These are phyloP conservation scores for Lanmaoa pseudosensibilis DNA, from an alignment of 768 basidiomycete species.

Conservation along the genomic window DNA sequence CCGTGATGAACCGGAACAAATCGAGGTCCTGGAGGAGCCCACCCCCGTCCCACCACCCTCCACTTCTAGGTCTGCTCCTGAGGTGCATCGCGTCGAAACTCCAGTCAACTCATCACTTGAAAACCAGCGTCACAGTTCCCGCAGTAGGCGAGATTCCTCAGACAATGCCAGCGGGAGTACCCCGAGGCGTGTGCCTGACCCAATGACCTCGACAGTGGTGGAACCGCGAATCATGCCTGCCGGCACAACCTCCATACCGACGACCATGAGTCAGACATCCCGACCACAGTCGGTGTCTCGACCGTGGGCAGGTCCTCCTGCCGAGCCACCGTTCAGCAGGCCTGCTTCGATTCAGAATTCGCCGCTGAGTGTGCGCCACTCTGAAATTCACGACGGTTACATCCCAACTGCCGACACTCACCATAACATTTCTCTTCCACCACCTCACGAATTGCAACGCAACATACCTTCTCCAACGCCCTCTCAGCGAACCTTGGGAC, in stretches of 20 bases:
- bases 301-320: conserved; percentile 18
- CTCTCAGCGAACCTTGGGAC: conserved; percentile 25
- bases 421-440: conserved; percentile 45
- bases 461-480: conserved; percentile 29
- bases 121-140: conserved; percentile 18
- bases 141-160: conserved; percentile 17
- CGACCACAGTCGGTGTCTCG: conserved; percentile 16
- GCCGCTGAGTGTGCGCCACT: conserved; percentile 4
- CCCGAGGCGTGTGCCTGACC: conserved; percentile 12
- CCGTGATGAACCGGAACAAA: conserved; percentile 23
- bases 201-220: conserved; percentile 5
- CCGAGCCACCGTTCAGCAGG: conserved; percentile 10
- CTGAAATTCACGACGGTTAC: conserved; percentile 42
- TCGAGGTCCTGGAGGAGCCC: conserved; percentile 15
- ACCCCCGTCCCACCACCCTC: conserved; percentile 19
- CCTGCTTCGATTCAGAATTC: conserved; percentile 26
- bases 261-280: conserved; percentile 15
- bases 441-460: conserved; percentile 48
- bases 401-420: conserved; percentile 45
- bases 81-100: conserved; percentile 28
- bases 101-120: conserved; percentile 18
- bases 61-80: conserved; percentile 18
- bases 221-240: conserved; percentile 17
- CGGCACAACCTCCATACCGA: conserved; percentile 8
- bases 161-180: conserved; percentile 15